Evolutionary conservation across 2,329 filamentous ascomycete species (phyloP), one percentile per base, ranked within the genome.

Genomic region (Raffaelea arxii): DNA sequence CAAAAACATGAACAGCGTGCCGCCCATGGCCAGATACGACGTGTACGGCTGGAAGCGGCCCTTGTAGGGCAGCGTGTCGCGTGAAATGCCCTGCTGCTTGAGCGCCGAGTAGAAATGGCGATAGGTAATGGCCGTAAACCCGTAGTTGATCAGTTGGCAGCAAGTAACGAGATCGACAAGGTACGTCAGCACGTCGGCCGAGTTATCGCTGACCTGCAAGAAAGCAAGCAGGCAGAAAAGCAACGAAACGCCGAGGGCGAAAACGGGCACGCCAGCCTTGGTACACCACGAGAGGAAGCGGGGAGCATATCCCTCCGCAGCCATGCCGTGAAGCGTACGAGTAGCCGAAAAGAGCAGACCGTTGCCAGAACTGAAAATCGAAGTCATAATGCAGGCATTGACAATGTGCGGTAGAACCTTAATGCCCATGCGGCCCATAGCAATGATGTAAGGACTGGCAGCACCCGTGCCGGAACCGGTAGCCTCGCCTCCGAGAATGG

Each of bases 211-310:
- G 38, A 82, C 67, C 55, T 81, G 75, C 52, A 83, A 59, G 61
- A 85, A 84, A 10, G 75, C 75, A 25, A 86, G 64, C 32, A 84
- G 69, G 2, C 77, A 73, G 56, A 86, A 78, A 2, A 72, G 53
- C 55, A 84, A 72, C 2, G 77, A 74, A 25, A 78, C 59, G 2
- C 57, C 53, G 36, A 85, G 80, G 49, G 74, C 79, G 58, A 80
- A 82, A 51, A 82, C 71, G 0, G 82, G 82, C 5, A 86, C 76
- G 22, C 78, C 78, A 38, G 65, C 65, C 50, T 64, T 70, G 7
- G 74, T 78, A 54, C 74, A 78, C 53, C 66, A 71, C 6, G 68
- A 66, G 46, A 80, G 67, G 49, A 80, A 53, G 25, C 54, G 63
- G 41, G 62, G 77, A 0, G 75, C 76, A 51, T 77, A 72, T 25